Base-by-base conservation (phyloP, 2,329 filamentous ascomycete species). In the Rutstroemia sp. region DNA sequence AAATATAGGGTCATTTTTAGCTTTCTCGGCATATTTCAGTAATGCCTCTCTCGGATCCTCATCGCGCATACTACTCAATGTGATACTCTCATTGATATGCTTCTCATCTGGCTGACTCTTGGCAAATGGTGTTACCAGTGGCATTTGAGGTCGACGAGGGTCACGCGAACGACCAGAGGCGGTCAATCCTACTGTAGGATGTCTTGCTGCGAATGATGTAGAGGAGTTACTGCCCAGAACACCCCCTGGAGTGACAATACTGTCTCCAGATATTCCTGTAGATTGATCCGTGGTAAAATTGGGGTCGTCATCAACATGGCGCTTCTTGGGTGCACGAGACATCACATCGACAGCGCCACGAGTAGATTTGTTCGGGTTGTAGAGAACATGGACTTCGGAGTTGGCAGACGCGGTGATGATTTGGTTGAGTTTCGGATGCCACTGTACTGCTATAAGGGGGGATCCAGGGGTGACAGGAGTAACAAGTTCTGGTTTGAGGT, bases 381-480 rank as follows among this genome's bases (percentile, higher is more conserved):
- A 99, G 48, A 99, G 84, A 44, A 97, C 81, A 67, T 92, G 92
- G 0, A 88, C 91, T 71, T 95, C 88, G 56, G 86, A 85, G 67
- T 96, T 96, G 52, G 90, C 90, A 47, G 92, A 96, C 57, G 92
- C 92, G 8, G 92, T 95, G 61, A 97, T 73, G 66, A 99, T 96
- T 69, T 99, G 94, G 70, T 99, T 97, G 68, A 99, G 83, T 71
- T 91, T 95, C 19, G 88, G 80, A 67, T 99, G 92, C 94, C 94
- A 99, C 60, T 88, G 77, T 25, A 95, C 89, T 2, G 86, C 84
- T 60, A 97, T 88, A 8, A 99, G 75, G 1, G 92, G 82, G 5
- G 85, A 88, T 14, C 87, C 87, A 0, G 90, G 86, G 0, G 92
- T 96, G n/a, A 99, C 83, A 3, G 89, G 87, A 2, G 92, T 95